Evolutionary conservation across 2,329 filamentous ascomycete species (phyloP).

Genomic region (Ophiocordyceps camponoti-saundersi): DNA sequence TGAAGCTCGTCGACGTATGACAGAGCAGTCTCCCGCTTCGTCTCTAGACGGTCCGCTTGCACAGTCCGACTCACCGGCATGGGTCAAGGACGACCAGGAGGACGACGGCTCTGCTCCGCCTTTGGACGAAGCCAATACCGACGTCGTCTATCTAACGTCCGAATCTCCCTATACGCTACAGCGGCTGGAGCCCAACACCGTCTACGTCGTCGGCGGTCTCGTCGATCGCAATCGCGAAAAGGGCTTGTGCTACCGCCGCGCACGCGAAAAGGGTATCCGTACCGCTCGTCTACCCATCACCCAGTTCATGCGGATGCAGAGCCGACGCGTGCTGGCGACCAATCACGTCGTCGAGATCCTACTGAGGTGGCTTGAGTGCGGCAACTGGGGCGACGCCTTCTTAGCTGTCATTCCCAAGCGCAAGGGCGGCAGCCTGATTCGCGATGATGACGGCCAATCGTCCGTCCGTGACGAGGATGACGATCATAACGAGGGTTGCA

Average conservation of each 20-base stretch:
- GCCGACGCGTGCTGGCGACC: slow-evolving; percentile 70
- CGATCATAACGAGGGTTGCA: slow-evolving; percentile 11
- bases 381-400: slow-evolving; percentile 86
- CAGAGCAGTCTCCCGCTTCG: not conserved
- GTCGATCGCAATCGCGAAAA: slow-evolving; percentile 97
- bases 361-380: slow-evolving; percentile 76
- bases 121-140: slow-evolving; percentile 15
- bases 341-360: slow-evolving; percentile 98
- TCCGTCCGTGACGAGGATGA: slow-evolving; percentile 6
- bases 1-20: slow-evolving; percentile 52
- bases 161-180: slow-evolving; percentile 79
- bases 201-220: slow-evolving; percentile 83
- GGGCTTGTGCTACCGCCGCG: slow-evolving; percentile 76
- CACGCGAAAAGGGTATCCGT: slow-evolving; percentile 56
- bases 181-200: slow-evolving; percentile 70
- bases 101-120: slow-evolving; percentile 14
- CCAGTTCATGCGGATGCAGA: slow-evolving; percentile 86
- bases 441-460: slow-evolving; percentile 6
- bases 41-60: not conserved
- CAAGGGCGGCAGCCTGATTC: slow-evolving; percentile 60
- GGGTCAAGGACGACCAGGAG: slow-evolving; percentile 8
- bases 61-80: slow-evolving; percentile 1
- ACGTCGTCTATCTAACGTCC: slow-evolving; percentile 74
- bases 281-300: slow-evolving; percentile 89
- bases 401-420: slow-evolving; percentile 74